These are phyloP conservation scores for Sphaerosporella brunnea DNA, from an alignment of 495 filamentous ascomycete genomes.

Conservation along the genomic window DNA sequence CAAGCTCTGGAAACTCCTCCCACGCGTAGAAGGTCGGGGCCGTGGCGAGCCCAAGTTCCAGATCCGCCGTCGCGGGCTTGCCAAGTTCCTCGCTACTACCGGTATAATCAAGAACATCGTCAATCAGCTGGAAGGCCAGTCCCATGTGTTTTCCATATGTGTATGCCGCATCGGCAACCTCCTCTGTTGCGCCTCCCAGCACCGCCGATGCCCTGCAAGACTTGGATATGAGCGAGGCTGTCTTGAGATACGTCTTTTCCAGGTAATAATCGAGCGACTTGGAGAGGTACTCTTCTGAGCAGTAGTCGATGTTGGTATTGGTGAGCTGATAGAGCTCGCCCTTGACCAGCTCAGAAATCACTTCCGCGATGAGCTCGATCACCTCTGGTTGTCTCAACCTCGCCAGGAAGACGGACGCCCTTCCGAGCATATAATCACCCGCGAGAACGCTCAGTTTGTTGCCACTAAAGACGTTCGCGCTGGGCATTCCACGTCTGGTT, in stretches of 20 bases:
- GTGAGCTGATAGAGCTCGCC: conserved; percentile 99
- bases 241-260: conserved; percentile 98
- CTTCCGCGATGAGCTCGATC: conserved; percentile 80
- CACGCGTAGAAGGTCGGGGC: conserved; percentile 90
- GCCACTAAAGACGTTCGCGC: conserved; percentile 82
- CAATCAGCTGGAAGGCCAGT: conserved; percentile 91
- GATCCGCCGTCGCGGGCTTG: conserved; percentile 84
- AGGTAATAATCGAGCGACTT: conserved; percentile 84
- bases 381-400: conserved; percentile 83
- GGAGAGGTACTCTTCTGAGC: conserved; percentile 61
- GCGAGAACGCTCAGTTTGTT: conserved; percentile 98
- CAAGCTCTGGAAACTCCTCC: conserved; percentile 73
- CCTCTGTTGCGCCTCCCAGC: conserved; percentile 55
- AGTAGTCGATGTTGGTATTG: conserved; percentile 79
- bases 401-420: conserved; percentile 84
- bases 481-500: conserved; percentile 61
- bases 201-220: conserved; percentile 79
- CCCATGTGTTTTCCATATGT: conserved; percentile 81
- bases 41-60: conserved; percentile 89
- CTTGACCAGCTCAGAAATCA: conserved; percentile 93
- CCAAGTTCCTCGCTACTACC: conserved; percentile 66
- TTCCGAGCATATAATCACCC: conserved; percentile 81
- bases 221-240: conserved; percentile 86
- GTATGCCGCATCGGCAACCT: conserved; percentile 81
- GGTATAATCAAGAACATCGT: conserved; percentile 96